These are phyloP conservation scores for Ambrosiella xylebori DNA, from an alignment of 2,329 filamentous ascomycete genomes.

Conservation along the genomic window DNA sequence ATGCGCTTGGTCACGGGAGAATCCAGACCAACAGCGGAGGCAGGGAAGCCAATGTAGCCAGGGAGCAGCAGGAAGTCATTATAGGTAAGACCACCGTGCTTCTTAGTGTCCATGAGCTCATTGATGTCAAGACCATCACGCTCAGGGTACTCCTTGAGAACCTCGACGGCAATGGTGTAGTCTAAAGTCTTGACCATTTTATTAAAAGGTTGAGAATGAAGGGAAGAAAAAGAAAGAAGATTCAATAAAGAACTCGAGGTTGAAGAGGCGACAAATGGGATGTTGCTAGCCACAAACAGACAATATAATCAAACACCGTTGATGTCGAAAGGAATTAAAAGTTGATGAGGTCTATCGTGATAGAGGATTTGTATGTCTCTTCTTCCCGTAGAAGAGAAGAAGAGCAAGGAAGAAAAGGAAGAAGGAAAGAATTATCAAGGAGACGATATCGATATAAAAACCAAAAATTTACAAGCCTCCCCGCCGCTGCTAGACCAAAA, in stretches of 20 bases:
- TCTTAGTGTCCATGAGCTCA: conserved; percentile 76
- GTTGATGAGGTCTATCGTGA: conserved; percentile 18
- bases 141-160: conserved; percentile 64
- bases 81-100: conserved; percentile 88
- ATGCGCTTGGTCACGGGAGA: conserved; percentile 91
- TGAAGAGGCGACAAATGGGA: conserved; percentile 21
- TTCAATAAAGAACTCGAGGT: conserved; percentile 23
- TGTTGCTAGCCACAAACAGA: conserved; percentile 18
- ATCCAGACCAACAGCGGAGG: conserved; percentile 73
- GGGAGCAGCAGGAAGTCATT: conserved; percentile 96
- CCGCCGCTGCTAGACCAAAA: too few relatives aligned
- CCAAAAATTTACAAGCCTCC: not conserved
- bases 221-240: conserved; percentile 18
- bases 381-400: conserved; percentile 36
- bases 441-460: not conserved
- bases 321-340: conserved; percentile 13
- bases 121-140: conserved; percentile 76
- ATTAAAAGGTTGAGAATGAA: conserved; percentile 4
- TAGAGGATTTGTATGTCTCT: conserved; percentile 25
- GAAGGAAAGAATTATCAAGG: conserved; percentile 20
- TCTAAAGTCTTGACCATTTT: conserved; percentile 58
- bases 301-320: conserved; percentile 20
- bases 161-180: conserved; percentile 56
- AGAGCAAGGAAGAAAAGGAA: conserved; percentile 25
- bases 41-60: conserved; percentile 95